Percentiles rank a stretch among this genome's conserved stretches.
Conservation (phyloP, 2,329 filamentous ascomycete genomes). For the Colletotrichum destructivum region DNA sequence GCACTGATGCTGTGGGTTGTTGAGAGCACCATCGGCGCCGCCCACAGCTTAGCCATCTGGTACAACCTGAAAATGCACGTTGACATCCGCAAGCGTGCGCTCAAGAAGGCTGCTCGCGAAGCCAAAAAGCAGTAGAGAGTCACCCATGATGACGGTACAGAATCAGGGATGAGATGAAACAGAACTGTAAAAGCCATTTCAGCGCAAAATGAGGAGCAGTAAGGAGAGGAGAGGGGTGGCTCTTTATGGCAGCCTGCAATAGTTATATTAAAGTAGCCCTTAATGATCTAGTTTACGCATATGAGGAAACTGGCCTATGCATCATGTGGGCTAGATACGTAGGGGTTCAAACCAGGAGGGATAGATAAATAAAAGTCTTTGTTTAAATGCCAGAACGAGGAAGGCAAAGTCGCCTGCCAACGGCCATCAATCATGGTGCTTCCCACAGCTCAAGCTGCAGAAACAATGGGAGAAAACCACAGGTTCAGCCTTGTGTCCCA, state of each 20-base stretch:
- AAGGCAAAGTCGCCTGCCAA: too few relatives aligned
- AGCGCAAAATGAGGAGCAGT: too few relatives aligned
- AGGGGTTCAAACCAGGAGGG: background rate
- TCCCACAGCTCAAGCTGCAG: background rate
- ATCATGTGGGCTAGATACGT: too few relatives aligned
- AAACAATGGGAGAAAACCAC: slow-evolving; percentile 23
- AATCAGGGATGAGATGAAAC: background rate
- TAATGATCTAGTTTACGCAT: too few relatives aligned
- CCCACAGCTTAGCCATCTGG: slow-evolving; percentile 62
- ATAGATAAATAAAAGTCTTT: too few relatives aligned
- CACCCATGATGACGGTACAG: background rate
- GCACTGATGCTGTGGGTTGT: slow-evolving; percentile 89
- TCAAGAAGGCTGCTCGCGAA: slow-evolving; percentile 88
- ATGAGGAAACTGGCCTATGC: too few relatives aligned
- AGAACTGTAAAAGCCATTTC: too few relatives aligned
- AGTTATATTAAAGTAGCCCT: too few relatives aligned
- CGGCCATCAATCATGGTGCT: too few relatives aligned
- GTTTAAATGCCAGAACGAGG: too few relatives aligned
- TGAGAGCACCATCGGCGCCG: slow-evolving; percentile 69
- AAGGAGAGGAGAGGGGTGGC: too few relatives aligned
- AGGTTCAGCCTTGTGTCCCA: slow-evolving; percentile 52
- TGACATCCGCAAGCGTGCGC: slow-evolving; percentile 84
- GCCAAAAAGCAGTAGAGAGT: slow-evolving; percentile 72
- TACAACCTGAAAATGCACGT: slow-evolving; percentile 80
- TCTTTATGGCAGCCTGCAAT: background rate